Conservation (phyloP, 1,284 basidiomycete species). For the Pterulicium gracile region DNA sequence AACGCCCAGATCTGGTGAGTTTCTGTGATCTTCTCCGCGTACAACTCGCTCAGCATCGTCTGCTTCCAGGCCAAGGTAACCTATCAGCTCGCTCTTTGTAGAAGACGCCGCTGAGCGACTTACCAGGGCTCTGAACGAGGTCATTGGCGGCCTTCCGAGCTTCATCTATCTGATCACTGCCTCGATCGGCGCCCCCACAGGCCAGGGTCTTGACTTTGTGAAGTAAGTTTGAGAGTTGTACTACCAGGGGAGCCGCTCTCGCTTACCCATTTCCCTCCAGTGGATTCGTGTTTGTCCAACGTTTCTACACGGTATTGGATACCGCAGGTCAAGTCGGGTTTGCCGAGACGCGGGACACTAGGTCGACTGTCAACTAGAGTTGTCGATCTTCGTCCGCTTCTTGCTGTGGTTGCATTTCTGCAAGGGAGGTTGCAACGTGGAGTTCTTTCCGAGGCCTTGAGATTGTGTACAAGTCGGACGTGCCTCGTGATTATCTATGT, state of each 20-base stretch:
- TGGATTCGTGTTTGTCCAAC: not conserved
- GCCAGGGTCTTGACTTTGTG: slow-evolving; percentile 40
- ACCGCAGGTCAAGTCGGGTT: too few species aligned
- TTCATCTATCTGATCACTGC: slow-evolving; percentile 40
- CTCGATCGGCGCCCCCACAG: slow-evolving; percentile 25
- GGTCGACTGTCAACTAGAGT: too few species aligned
- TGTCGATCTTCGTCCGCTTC: too few species aligned
- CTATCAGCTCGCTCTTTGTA: not conserved
- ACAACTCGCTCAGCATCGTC: not conserved
- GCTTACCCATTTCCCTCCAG: not conserved
- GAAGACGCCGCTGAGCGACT: not conserved
- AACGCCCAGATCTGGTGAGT: slow-evolving; percentile 38
- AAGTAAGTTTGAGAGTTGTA: slow-evolving; percentile 15
- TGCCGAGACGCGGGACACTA: slow-evolving; percentile 43
- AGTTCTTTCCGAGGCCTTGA: too few species aligned
- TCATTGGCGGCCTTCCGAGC: slow-evolving; percentile 27
- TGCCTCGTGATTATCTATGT: too few species aligned
- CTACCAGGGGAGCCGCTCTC: slow-evolving; percentile 2
- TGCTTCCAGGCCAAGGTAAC: not conserved
- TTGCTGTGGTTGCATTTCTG: too few species aligned
- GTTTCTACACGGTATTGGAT: slow-evolving; percentile 1
- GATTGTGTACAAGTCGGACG: too few species aligned
- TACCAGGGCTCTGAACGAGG: slow-evolving; percentile 28
- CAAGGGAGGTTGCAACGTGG: too few species aligned
- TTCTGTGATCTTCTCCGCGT: not conserved